Base-by-base conservation (phyloP, 805 yeast genomes). In the Candida incommunis region DNA sequence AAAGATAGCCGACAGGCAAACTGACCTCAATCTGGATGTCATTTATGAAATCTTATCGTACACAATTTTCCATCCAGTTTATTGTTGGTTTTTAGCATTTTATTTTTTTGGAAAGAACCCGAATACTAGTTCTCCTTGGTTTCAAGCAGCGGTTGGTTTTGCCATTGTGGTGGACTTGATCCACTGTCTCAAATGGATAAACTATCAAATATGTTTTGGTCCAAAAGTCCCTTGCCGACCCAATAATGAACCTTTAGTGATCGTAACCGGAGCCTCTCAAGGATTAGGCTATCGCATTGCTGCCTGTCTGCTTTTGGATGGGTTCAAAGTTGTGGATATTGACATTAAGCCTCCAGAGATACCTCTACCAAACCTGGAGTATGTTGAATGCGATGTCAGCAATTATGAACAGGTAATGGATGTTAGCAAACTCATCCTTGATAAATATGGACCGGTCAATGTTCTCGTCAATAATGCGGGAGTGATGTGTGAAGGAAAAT, bases 391-490 rank as follows among this genome's bases (percentile, higher is more conserved):
- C 16, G 55, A 53, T 27, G 50, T 54, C 2, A 9, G 45, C 15
- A 50, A 48, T 25, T 27, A 23, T 3, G 23, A 24, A 70, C 41
- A 78, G 75, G 55, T 84, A 15, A 15, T 9, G 2, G n/a, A 23
- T 15, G 35, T 85, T 52, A 69, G 83, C 49, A 69, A 75, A 52
- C 74, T 83, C n/a, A 94, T 94, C 0, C 71, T 84, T 45, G 75
- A 79, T 48, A 70, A 70, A 44, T 82, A 79, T 56, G 94, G 94
- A 23, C 71, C 82, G 9, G 82, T 87, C 40, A 88, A 84, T 59
- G 67, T 86, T 25, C 68, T 87, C 50, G 71, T 88, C 52, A 86
- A 87, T 67, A 87, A 88, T 60, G 96, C 96, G 2, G 96, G 96
- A 41, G 82, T 85, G 43, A 70, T 86, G 54, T 75, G 86, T 56